Percentiles rank a stretch among this genome's conserved stretches.
Evolutionary conservation across 1,284 basidiomycete genomes (phyloP).

Genomic region (Vanrija sp.): DNA sequence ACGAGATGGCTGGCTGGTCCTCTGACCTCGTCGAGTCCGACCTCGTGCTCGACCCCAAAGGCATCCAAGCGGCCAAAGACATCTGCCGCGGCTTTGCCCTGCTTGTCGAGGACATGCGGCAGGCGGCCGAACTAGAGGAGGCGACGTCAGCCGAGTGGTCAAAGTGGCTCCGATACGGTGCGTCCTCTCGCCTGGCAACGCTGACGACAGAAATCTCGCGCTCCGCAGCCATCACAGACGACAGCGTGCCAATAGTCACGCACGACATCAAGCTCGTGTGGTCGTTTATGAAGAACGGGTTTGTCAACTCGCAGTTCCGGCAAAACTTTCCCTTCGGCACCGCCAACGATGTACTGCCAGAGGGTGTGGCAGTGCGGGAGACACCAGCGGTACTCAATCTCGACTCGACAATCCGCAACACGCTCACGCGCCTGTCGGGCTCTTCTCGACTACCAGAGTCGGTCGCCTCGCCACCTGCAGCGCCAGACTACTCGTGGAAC

Average conservation of each 20-base stretch:
- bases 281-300: conserved; percentile 41
- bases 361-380: background rate
- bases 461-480: too few relatives aligned
- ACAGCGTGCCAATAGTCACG: conserved; percentile 15
- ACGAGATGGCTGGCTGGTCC: conserved; percentile 37
- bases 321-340: conserved; percentile 28
- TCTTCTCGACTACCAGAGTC: background rate
- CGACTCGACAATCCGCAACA: conserved; percentile 7
- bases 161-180: conserved; percentile 45
- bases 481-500: too few relatives aligned
- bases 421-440: conserved; percentile 1
- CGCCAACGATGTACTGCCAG: conserved; percentile 2
- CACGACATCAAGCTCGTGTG: conserved; percentile 43
- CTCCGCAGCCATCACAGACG: background rate
- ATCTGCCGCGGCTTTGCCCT: conserved; percentile 3
- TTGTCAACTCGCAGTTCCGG: conserved; percentile 26
- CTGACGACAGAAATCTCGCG: conserved; percentile 11
- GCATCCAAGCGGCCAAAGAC: background rate
- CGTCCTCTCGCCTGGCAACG: background rate
- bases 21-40: conserved; percentile 1
- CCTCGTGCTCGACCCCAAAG: background rate
- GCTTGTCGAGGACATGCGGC: conserved; percentile 32
- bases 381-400: background rate
- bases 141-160: conserved; percentile 36
- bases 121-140: conserved; percentile 30